A percentile compares a stretch with the other conserved stretches of the same genome.
Evolutionary conservation across 108 stramenopile species (phyloP).

Genomic region (Licmophora abbreviata): DNA sequence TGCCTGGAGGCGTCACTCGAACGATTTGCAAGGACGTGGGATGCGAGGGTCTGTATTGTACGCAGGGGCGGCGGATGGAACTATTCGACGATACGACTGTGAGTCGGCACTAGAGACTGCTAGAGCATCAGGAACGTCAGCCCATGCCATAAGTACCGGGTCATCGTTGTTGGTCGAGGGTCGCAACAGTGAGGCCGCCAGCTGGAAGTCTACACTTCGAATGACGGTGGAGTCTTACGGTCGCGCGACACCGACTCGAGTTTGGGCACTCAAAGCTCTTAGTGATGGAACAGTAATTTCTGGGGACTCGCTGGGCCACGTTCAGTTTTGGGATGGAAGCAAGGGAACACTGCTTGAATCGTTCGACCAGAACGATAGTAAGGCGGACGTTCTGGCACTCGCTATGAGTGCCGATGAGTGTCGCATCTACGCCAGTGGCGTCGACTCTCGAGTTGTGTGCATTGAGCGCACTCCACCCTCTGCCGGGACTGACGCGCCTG

Average conservation of each 20-base stretch:
- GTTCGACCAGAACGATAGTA: slow-evolving; percentile 68
- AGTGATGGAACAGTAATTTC: slow-evolving; percentile 78
- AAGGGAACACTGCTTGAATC: slow-evolving; percentile 76
- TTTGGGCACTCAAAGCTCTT: slow-evolving; percentile 81
- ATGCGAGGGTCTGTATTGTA: slow-evolving; percentile 63
- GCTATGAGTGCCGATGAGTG: slow-evolving; percentile 66
- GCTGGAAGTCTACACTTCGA: slow-evolving; percentile 50
- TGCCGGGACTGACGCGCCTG: slow-evolving; percentile 3
- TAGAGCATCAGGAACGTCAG: slow-evolving; percentile 26
- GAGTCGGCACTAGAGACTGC: slow-evolving; percentile 15
- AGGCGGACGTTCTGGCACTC: slow-evolving; percentile 81
- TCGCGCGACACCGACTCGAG: slow-evolving; percentile 57
- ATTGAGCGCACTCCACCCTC: slow-evolving; percentile 37
- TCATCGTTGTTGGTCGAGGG: slow-evolving; percentile 19
- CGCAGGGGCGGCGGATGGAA: slow-evolving; percentile 89
- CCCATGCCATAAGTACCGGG: slow-evolving; percentile 15
- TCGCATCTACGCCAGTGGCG: slow-evolving; percentile 82
- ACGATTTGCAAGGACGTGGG: slow-evolving; percentile 9
- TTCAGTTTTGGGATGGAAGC: slow-evolving; percentile 88
- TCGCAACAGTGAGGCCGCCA: slow-evolving; percentile 2
- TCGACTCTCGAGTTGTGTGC: slow-evolving; percentile 88
- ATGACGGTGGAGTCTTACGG: slow-evolving; percentile 84
- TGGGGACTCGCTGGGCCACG: slow-evolving; percentile 84
- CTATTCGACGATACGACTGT: slow-evolving; percentile 72
- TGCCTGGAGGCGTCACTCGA: slow-evolving; percentile 57